A percentile compares a stretch with the other conserved stretches of the same genome.
phyloP scores from a whole-genome alignment of 768 basidiomycete genomes.

The Hygrophorus pudorinus region DNA sequence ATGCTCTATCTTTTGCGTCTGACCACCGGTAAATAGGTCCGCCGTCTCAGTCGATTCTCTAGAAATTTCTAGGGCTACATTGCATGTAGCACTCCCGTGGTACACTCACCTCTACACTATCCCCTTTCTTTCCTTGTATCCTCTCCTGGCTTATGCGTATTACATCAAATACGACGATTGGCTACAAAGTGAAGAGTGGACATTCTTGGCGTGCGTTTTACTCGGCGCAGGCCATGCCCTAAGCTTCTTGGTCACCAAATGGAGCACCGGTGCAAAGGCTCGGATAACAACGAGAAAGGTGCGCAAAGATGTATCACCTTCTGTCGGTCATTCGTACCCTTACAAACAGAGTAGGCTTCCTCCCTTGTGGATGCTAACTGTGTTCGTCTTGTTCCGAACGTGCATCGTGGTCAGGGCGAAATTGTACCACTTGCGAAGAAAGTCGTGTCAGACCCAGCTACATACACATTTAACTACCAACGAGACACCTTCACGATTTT shows the following conservation, averaged over 20 bases:
- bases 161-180: slow-evolving; percentile 84
- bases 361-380: slow-evolving; percentile 67
- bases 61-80: slow-evolving; percentile 58
- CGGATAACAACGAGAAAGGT: slow-evolving; percentile 76
- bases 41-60: slow-evolving; percentile 36
- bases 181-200: slow-evolving; percentile 94
- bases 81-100: slow-evolving; percentile 61
- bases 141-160: slow-evolving; percentile 84
- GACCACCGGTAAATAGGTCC: neutral
- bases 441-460: slow-evolving; percentile 38
- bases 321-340: neutral
- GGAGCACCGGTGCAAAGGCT: slow-evolving; percentile 74
- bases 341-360: slow-evolving; percentile 33
- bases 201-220: slow-evolving; percentile 82
- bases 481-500: slow-evolving; percentile 82
- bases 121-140: slow-evolving; percentile 76
- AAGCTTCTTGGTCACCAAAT: slow-evolving; percentile 84
- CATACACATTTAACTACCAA: slow-evolving; percentile 90
- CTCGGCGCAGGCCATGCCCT: slow-evolving; percentile 85
- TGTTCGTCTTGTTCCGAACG: slow-evolving; percentile 70
- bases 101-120: slow-evolving; percentile 62
- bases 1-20: no score
- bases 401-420: slow-evolving; percentile 81
- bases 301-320: slow-evolving; percentile 3
- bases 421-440: slow-evolving; percentile 73